These are phyloP conservation scores for Colletotrichum sublineola DNA, from an alignment of 2,329 filamentous ascomycete genomes.

Conservation along the genomic window DNA sequence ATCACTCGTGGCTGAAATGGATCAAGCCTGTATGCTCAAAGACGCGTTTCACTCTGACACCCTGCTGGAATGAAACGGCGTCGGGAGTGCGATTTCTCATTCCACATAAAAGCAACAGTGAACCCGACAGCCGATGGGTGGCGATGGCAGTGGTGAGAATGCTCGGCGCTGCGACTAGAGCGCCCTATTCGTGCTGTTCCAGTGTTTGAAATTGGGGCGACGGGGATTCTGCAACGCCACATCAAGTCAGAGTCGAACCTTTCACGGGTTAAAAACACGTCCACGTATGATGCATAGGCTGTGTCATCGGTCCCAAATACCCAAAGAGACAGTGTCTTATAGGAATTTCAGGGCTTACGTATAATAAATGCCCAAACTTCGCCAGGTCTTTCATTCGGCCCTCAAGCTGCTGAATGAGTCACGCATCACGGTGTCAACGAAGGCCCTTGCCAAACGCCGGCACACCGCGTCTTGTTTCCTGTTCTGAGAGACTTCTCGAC, in stretches of 20 bases:
- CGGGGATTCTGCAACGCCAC: conserved; percentile 30
- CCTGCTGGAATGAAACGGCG: conserved; percentile 27
- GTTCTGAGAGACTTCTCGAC: background rate
- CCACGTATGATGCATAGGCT: background rate
- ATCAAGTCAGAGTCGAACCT: conserved; percentile 2
- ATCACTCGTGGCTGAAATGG: conserved; percentile 7
- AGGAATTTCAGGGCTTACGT: background rate
- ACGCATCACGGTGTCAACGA: background rate
- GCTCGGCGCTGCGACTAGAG: conserved; percentile 13
- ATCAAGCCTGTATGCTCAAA: conserved; percentile 1
- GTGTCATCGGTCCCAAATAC: conserved; percentile 4
- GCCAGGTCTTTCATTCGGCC: background rate
- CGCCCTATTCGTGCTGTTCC: conserved; percentile 14
- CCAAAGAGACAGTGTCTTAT: conserved; percentile 3
- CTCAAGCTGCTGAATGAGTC: background rate
- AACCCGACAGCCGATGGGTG: background rate
- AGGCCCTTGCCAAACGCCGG: background rate
- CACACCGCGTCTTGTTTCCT: background rate
- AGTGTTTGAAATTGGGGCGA: background rate
- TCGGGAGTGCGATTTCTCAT: conserved; percentile 6
- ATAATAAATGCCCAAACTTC: background rate
- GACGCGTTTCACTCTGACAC: conserved; percentile 34
- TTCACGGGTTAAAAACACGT: conserved; percentile 6
- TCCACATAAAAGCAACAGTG: conserved; percentile 3
- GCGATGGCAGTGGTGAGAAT: conserved; percentile 21